A percentile compares a stretch with the other conserved stretches of the same genome.
Evolutionary conservation across 2,329 filamentous ascomycete species (phyloP).

Genomic region (Clathrospora elynae): DNA sequence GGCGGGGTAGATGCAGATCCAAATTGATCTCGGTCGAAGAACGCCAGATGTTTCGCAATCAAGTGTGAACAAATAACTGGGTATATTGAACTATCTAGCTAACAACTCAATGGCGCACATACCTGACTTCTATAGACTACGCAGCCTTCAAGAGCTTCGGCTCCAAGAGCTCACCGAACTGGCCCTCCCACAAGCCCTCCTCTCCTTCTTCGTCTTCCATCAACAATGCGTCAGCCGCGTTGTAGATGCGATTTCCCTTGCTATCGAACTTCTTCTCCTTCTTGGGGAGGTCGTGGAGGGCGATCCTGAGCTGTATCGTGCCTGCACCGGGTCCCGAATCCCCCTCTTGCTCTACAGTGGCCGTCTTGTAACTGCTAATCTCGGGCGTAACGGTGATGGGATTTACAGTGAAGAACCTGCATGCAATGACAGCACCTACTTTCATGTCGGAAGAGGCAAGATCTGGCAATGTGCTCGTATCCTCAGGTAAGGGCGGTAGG

Average conservation of each 20-base stretch:
- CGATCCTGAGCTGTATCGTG: constrained; percentile 66
- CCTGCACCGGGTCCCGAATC: constrained; percentile 53
- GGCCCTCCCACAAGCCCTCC: constrained; percentile 32
- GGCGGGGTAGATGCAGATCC: constrained; percentile 25
- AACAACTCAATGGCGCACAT: background rate
- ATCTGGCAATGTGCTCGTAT: constrained; percentile 59
- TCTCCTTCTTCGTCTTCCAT: constrained; percentile 37
- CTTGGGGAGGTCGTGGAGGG: constrained; percentile 67
- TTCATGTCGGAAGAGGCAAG: constrained; percentile 58
- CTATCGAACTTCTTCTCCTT: constrained; percentile 67
- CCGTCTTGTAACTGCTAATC: constrained; percentile 67
- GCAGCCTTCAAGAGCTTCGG: constrained; percentile 37
- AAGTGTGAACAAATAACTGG: background rate
- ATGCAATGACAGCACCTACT: constrained; percentile 69
- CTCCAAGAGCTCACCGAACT: constrained; percentile 37
- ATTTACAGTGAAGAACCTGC: constrained; percentile 66
- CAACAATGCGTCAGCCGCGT: constrained; percentile 57
- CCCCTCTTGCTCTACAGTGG: constrained; percentile 59
- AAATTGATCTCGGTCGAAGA: too few species aligned
- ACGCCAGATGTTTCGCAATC: too few species aligned
- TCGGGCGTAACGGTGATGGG: constrained; percentile 67
- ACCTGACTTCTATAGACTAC: constrained; percentile 1
- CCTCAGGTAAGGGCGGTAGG: constrained; percentile 65
- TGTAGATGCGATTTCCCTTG: constrained; percentile 74
- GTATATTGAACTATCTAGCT: constrained; percentile 4